Evolutionary conservation across 2,329 filamentous ascomycete species (phyloP), one percentile per base, ranked within the genome.

Genomic region (Fusarium decemcellulare): DNA sequence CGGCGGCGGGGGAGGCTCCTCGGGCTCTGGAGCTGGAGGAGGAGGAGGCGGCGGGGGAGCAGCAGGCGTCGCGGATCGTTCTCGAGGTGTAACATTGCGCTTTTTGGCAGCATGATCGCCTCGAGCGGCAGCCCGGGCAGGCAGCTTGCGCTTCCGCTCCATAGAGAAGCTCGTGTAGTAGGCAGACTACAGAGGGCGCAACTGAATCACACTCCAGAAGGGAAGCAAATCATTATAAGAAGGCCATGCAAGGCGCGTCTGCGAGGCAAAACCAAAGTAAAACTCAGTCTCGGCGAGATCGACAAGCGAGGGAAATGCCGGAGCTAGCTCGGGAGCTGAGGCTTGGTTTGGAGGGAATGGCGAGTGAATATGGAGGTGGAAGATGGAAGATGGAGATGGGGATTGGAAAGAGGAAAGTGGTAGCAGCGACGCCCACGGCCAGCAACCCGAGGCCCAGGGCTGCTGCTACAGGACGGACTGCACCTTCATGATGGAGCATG

Each of bases 141-240:
- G 89, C 65, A 91, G 80, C 81, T 90, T 91, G 76, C 89, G 85
- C 82, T 91, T 91, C 77, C 83, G 86, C 81, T 91, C 89, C 88
- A 91, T 91, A 48, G 39, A 67, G 63, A 59, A 56, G 59, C 39
- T 67, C 46, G 52, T 63, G 56, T 63, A 56, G 54, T 43, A 55
- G 48, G 44, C 37, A 61, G 56, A 61, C 61, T 64, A 63, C 57
- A 58, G 53, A 57, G 42, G 56, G 53, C 53, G 51, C 61, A 60
- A 63, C 42, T 43, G 34, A 46, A 65, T 74, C 70, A 76, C 71
- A 68, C 63, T 59, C 64, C 51, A 30, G 59, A 61, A 63, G 58
- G 63, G 39, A 59, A 65, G 61, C 65, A 66, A 68, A 69, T 60
- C 77, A 79, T 80, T 67, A 76, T 80, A 74, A 74, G 69, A 68